Evolutionary conservation across 805 yeast genomes (phyloP), one percentile per base, ranked within the genome.

Genomic region (Candida ulmi): DNA sequence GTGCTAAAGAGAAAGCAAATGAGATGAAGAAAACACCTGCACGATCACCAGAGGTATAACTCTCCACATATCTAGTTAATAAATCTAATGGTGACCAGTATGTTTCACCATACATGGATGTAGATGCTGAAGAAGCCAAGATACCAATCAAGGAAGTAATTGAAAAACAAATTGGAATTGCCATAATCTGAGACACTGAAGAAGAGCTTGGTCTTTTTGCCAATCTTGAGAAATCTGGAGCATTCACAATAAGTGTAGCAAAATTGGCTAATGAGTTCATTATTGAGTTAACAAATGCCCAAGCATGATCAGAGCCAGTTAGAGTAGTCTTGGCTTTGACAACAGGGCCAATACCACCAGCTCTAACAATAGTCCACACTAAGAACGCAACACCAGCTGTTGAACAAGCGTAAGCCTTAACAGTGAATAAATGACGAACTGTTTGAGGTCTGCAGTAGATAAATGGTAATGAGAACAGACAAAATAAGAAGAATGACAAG

Each of bases 141-240:
- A 88, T 82, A 58, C 96, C 96, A 56, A 88, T 80, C 48, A 88
- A 69, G 5, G 95, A 81, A 26, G 95, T 88, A 42, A 87, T 53
- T 4, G 88, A 82, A 62, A 86, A 88, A 51, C 86, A 75, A 17
- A 83, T 43, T 27, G 96, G 95, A 45, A 88, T 77, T 2, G 91
- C 69, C 30, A 83, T 53, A 33, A 70, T 54, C 59, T 80, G 88
- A 2, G 87, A 72, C 60, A 71, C 67, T n/a, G 67, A 52, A 4
- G 81, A 70, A 17, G 76, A 65, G 32, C 51, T 59, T 37, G 72
- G 68, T 17, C 76, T 78, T 46, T 69, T 73, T 9, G 95, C 83
- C 63, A 87, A 82, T 61, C 96, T 76, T 19, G 95, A 73, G 61
- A 88, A 88, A 67, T 88, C 96, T 2, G 96, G 95, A 13, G 93